Percentiles rank a stretch among this genome's conserved stretches.
Conservation (phyloP, 202 grass and related monocot species). For the Brachypodium distachyon region DNA sequence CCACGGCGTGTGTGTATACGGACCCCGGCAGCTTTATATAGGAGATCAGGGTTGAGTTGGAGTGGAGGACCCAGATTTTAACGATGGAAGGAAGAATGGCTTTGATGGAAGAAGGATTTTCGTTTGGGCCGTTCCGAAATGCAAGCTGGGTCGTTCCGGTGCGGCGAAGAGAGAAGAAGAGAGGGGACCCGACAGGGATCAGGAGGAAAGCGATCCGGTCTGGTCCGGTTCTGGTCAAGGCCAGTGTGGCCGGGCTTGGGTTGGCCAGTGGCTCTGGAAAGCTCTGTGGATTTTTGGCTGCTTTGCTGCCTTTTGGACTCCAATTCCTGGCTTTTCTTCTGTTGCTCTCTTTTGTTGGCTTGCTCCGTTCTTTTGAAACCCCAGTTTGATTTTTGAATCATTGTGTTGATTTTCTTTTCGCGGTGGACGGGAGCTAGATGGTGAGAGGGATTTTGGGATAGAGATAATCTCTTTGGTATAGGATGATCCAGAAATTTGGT, state of each 20-base stretch:
- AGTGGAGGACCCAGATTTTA: background rate
- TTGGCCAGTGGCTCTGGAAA: background rate
- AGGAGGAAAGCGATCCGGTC: conserved; percentile 21
- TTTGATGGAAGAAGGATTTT: background rate
- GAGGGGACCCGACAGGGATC: background rate
- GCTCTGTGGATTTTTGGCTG: background rate
- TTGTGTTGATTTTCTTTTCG: background rate
- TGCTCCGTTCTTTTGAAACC: background rate
- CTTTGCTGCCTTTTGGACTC: background rate
- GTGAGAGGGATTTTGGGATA: background rate
- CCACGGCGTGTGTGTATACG: background rate
- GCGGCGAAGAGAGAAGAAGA: too few relatives aligned
- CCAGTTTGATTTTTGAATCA: background rate
- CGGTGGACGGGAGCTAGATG: too few relatives aligned
- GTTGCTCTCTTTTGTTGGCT: background rate
- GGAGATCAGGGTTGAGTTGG: too few relatives aligned
- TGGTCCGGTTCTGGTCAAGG: conserved; percentile 4
- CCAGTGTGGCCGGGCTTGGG: background rate
- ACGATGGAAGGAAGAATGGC: too few relatives aligned
- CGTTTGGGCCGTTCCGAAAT: background rate
- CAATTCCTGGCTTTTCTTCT: background rate
- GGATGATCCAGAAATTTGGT: too few relatives aligned
- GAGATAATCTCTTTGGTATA: too few relatives aligned
- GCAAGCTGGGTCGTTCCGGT: too few relatives aligned
- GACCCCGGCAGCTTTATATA: background rate